A percentile compares a stretch with the other conserved stretches of the same genome.
Conservation (phyloP, 148 eudicot species). For the Spergularia marina region DNA sequence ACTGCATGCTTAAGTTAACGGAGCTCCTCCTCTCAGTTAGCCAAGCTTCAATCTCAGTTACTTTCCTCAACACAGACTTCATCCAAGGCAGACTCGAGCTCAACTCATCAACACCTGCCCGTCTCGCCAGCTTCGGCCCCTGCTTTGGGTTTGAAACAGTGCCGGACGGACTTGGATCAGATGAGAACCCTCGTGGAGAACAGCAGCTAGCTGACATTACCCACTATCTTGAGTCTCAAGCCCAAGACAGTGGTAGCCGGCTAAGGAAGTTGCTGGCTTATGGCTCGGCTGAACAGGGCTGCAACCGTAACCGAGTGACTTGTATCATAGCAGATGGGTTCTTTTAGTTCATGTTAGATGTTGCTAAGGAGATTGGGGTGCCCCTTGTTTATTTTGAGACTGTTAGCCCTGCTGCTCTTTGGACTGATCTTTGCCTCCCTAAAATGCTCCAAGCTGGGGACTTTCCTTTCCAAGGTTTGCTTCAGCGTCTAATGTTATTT, state of each 20-base stretch:
- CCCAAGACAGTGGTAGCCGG: constrained; percentile 8
- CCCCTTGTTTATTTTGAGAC: constrained; percentile 37
- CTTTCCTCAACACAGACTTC: constrained; percentile 35
- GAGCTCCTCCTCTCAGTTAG: constrained; percentile 29
- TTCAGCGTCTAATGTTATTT: neutral
- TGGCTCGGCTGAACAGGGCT: constrained; percentile 7
- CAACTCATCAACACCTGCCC: constrained; percentile 20
- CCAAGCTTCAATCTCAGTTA: constrained; percentile 26
- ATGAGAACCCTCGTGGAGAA: constrained; percentile 27
- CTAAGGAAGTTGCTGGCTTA: constrained; percentile 16
- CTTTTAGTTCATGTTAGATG: constrained; percentile 31
- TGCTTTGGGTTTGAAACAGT: constrained; percentile 27
- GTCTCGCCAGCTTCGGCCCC: constrained; percentile 8
- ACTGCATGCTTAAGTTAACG: constrained; percentile 36
- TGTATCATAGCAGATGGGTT: constrained; percentile 39
- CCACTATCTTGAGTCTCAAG: constrained; percentile 18
- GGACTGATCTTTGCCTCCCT: constrained; percentile 39
- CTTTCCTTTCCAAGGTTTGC: constrained; percentile 32
- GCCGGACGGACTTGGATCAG: constrained; percentile 34
- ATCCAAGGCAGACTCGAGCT: constrained; percentile 22
- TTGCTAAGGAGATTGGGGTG: constrained; percentile 29
- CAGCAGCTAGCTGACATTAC: constrained; percentile 15
- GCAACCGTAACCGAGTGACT: constrained; percentile 28
- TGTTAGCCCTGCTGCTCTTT: constrained; percentile 34
- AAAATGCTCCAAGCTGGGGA: constrained; percentile 33